These are phyloP conservation scores for Nemania serpens DNA, from an alignment of 2,329 filamentous ascomycete species.

Conservation along the genomic window DNA sequence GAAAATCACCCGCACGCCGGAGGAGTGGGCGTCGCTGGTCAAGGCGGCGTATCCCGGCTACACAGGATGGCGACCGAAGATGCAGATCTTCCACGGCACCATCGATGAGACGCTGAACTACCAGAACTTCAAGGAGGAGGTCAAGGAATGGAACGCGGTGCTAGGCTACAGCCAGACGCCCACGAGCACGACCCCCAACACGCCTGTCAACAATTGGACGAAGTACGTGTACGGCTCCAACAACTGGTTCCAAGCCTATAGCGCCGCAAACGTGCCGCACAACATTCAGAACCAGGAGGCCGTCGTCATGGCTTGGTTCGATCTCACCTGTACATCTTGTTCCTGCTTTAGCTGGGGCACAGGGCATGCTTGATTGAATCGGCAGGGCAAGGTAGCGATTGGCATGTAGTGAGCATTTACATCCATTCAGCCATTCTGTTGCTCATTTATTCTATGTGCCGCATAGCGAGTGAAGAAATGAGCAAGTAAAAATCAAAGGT, in stretches of 20 bases:
- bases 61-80: slow-evolving; percentile 55
- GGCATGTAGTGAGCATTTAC: too few species aligned
- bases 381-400: too few species aligned
- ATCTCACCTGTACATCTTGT: slow-evolving; percentile 40
- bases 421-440: too few species aligned
- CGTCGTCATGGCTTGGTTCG: slow-evolving; percentile 45
- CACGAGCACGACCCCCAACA: slow-evolving; percentile 37
- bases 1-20: slow-evolving; percentile 40
- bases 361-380: slow-evolving; percentile 25
- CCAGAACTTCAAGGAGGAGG: slow-evolving; percentile 57
- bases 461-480: too few species aligned
- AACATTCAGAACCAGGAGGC: slow-evolving; percentile 47
- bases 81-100: slow-evolving; percentile 63
- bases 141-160: slow-evolving; percentile 58
- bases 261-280: slow-evolving; percentile 45
- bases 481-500: too few species aligned
- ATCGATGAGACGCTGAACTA: slow-evolving; percentile 56
- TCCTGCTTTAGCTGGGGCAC: slow-evolving; percentile 47
- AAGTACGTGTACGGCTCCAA: slow-evolving; percentile 43
- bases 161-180: slow-evolving; percentile 42
- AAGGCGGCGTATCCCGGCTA: slow-evolving; percentile 55
- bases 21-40: slow-evolving; percentile 38
- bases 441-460: too few species aligned
- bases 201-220: slow-evolving; percentile 45
- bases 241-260: slow-evolving; percentile 48